A percentile compares a stretch with the other conserved stretches of the same genome.
Evolutionary conservation across 116 monocot species (phyloP).

Genomic region (Papilionanthe hybrid): DNA sequence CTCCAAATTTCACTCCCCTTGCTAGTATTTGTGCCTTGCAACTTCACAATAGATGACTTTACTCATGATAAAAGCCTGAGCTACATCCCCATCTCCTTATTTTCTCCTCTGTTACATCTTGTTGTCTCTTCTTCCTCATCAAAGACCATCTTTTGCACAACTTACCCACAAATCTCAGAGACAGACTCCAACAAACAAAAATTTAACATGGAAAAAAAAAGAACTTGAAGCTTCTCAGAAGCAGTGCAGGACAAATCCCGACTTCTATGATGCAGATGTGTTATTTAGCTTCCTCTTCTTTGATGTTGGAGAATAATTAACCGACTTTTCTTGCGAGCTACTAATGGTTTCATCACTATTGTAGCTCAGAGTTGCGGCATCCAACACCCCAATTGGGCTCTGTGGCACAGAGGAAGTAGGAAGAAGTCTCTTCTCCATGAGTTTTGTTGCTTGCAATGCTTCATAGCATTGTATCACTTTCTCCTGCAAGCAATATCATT

Average conservation of each 20-base stretch:
- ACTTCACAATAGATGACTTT: background rate
- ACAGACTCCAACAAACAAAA: background rate
- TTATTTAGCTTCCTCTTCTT: constrained; percentile 52
- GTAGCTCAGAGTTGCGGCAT: constrained; percentile 70
- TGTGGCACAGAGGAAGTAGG: constrained; percentile 31
- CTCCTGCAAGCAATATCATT: constrained; percentile 15
- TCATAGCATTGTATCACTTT: constrained; percentile 50
- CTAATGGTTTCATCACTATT: constrained; percentile 51
- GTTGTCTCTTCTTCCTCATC: no score
- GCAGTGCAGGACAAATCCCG: background rate
- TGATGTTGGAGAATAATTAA: constrained; percentile 12
- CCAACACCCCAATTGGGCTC: constrained; percentile 84
- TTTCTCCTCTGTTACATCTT: no score
- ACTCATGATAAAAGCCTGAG: no score
- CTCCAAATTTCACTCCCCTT: background rate
- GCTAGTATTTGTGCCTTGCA: background rate
- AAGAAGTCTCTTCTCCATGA: constrained; percentile 9
- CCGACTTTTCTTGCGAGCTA: constrained; percentile 25
- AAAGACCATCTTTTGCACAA: no score
- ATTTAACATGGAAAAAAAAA: background rate
- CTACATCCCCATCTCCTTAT: no score
- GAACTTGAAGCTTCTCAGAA: background rate
- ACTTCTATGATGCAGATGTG: background rate
- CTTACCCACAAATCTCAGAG: no score
- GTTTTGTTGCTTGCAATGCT: constrained; percentile 33